These are phyloP conservation scores for Epicoccum sorghinum DNA, from an alignment of 2,329 filamentous ascomycete genomes.

Conservation along the genomic window DNA sequence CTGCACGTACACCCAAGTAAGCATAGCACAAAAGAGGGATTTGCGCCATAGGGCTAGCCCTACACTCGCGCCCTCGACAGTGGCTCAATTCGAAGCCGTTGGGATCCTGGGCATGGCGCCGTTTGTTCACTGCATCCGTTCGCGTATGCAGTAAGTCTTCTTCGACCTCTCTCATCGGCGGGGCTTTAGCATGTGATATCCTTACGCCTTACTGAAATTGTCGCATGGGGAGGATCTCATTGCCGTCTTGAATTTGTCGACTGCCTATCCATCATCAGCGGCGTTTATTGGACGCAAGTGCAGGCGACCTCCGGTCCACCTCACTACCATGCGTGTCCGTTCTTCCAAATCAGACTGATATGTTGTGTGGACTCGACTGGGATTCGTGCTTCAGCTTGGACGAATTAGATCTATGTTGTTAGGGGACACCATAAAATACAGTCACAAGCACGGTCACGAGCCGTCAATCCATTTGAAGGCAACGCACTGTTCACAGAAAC, in stretches of 20 bases:
- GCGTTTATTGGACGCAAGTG: background rate
- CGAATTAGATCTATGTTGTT: constrained; percentile 1
- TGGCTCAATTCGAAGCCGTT: background rate
- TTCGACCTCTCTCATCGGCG: background rate
- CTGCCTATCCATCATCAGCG: background rate
- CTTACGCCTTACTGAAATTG: background rate
- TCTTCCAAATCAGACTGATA: background rate
- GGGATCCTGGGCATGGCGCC: background rate
- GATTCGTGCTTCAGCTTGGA: background rate
- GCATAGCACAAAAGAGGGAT: background rate
- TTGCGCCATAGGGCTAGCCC: constrained; percentile 4
- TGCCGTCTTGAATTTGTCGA: background rate
- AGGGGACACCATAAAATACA: constrained; percentile 3
- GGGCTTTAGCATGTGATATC: background rate
- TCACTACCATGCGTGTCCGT: no score
- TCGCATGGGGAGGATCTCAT: background rate
- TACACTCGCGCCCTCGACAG: background rate
- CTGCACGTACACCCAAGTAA: background rate
- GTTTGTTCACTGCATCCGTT: background rate
- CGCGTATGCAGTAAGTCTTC: background rate
- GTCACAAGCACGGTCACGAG: constrained; percentile 15
- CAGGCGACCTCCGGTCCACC: background rate
- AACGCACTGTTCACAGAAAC: constrained; percentile 20
- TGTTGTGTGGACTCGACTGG: background rate
- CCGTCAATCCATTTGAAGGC: constrained; percentile 28